Evolutionary conservation across 78 protist species (phyloP).

Genomic region (Chrysochromulina tobinii): DNA sequence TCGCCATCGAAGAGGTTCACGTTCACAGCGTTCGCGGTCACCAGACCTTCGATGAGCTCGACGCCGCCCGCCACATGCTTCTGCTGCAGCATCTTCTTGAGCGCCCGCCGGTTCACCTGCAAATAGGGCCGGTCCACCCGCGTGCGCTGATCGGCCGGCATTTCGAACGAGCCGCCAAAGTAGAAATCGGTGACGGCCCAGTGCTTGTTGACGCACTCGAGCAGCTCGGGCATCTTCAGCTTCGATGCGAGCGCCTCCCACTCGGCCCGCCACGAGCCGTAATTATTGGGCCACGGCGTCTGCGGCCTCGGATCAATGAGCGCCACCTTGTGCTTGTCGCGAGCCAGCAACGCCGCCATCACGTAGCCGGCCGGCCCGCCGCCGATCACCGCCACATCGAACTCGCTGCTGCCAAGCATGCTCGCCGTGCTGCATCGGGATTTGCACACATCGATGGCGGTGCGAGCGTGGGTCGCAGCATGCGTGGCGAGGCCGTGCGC

Average conservation of each 20-base stretch:
- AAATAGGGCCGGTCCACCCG: background rate
- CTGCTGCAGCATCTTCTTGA: background rate
- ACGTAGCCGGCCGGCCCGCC: conserved; percentile 1
- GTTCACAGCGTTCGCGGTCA: background rate
- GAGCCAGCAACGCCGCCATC: background rate
- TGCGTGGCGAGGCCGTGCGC: too few species aligned
- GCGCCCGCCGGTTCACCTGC: background rate
- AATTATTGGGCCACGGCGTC: background rate
- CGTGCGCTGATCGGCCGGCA: background rate
- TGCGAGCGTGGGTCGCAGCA: too few species aligned
- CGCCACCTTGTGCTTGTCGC: background rate
- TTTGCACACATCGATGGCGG: too few species aligned
- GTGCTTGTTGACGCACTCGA: background rate
- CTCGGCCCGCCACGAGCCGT: conserved; percentile 2
- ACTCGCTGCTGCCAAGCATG: too few species aligned
- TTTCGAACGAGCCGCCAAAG: background rate
- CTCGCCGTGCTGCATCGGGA: too few species aligned
- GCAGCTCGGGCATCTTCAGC: background rate
- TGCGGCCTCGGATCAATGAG: background rate
- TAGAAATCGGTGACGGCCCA: background rate
- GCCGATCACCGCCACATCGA: background rate
- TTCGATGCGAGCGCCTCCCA: background rate
- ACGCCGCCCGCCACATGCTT: too few species aligned
- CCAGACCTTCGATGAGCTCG: background rate
- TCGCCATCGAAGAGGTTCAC: background rate